A percentile compares a stretch with the other conserved stretches of the same genome.
Conservation (phyloP, 495 filamentous ascomycete species). For the Hypoxylon crocopeplum region DNA sequence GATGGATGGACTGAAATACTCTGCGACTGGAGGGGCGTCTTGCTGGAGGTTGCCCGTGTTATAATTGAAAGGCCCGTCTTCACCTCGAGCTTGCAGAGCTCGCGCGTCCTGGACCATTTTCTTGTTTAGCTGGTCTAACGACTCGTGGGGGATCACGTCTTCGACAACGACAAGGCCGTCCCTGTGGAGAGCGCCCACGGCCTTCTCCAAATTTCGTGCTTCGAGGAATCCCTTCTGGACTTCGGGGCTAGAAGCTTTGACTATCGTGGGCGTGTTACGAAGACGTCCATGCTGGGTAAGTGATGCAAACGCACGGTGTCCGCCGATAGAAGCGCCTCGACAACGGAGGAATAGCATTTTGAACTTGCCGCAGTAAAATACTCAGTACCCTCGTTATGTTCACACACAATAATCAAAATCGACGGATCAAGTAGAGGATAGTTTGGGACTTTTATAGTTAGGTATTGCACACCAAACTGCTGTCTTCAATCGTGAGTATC, state of each 20-base stretch:
- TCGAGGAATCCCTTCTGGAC: conserved; percentile 14
- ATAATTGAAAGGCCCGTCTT: conserved; percentile 59
- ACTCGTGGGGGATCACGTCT: conserved; percentile 50
- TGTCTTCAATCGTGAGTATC: not conserved
- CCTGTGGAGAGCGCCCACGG: conserved; percentile 54
- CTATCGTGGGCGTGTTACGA: conserved; percentile 12
- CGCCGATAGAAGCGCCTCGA: not conserved
- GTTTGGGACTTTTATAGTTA: not conserved
- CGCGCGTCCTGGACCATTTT: conserved; percentile 61
- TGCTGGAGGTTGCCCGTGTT: conserved; percentile 64
- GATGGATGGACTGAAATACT: conserved; percentile 51
- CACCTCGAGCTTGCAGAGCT: conserved; percentile 48
- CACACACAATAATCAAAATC: not conserved
- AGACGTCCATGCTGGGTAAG: conserved; percentile 4
- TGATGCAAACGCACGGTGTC: conserved; percentile 23
- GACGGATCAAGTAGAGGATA: no score
- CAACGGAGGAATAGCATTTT: conserved; percentile 15
- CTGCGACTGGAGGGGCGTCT: conserved; percentile 51
- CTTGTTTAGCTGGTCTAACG: conserved; percentile 56
- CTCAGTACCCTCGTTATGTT: no score
- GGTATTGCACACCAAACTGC: no score
- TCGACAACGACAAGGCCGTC: conserved; percentile 68
- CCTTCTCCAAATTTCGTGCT: conserved; percentile 56
- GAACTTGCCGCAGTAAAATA: not conserved
- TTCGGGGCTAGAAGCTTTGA: conserved; percentile 16